These are phyloP conservation scores for Debaryomyces tyrocola DNA, from an alignment of 805 yeast genomes.

Conservation along the genomic window DNA sequence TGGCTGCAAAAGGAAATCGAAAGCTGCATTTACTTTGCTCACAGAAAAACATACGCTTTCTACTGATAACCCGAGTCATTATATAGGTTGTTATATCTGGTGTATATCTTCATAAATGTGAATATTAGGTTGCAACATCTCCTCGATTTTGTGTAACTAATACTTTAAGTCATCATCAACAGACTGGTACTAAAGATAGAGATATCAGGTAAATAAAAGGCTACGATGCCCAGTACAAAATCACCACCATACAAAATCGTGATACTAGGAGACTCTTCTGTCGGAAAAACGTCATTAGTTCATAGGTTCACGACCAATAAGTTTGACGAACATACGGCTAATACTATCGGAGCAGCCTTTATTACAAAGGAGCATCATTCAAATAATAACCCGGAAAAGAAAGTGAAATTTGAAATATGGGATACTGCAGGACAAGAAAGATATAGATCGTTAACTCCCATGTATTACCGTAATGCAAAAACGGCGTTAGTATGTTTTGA, in stretches of 20 bases:
- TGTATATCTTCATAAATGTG: too few relatives aligned
- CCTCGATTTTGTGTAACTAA: too few relatives aligned
- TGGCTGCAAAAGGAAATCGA: too few relatives aligned
- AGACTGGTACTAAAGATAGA: too few relatives aligned
- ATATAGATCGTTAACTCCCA: slow-evolving; percentile 74
- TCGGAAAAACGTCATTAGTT: slow-evolving; percentile 73
- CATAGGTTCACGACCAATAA: slow-evolving; percentile 70
- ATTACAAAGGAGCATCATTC: slow-evolving; percentile 64
- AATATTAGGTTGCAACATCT: too few relatives aligned
- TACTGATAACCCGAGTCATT: too few relatives aligned
- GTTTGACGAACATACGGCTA: slow-evolving; percentile 78
- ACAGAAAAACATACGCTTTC: too few relatives aligned
- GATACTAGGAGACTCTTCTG: slow-evolving; percentile 54
- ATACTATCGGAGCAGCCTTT: slow-evolving; percentile 99
- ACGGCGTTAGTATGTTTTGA: slow-evolving; percentile 87
- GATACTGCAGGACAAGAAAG: slow-evolving; percentile 88
- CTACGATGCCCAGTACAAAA: not conserved
- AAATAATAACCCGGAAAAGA: slow-evolving; percentile 21
- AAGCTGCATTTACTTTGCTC: too few relatives aligned
- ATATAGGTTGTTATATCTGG: too few relatives aligned
- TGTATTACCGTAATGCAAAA: slow-evolving; percentile 74
- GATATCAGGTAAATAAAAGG: not conserved
- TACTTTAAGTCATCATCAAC: too few relatives aligned
- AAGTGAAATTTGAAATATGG: slow-evolving; percentile 75
- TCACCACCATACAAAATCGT: slow-evolving; percentile 40